phyloP scores from a whole-genome alignment of 495 filamentous ascomycete genomes.

The Penicillium verhagenii region DNA sequence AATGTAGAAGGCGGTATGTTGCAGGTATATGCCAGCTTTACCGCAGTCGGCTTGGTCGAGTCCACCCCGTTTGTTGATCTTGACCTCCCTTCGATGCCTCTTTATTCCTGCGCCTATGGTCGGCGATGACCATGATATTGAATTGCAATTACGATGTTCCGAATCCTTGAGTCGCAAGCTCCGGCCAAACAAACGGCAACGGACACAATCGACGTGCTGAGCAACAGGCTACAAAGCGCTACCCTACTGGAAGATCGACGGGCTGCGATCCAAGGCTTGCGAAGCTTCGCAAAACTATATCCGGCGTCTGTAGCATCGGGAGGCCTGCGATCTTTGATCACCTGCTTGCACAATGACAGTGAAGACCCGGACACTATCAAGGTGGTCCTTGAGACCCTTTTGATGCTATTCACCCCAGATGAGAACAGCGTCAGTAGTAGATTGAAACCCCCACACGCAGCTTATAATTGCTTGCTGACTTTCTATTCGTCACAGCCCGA shows the following conservation, averaged over 20 bases:
- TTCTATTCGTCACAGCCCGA: constrained; percentile 67
- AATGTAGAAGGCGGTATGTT: constrained; percentile 3
- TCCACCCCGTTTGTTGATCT: constrained; percentile 4
- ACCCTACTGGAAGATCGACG: constrained; percentile 92
- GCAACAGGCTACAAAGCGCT: constrained; percentile 78
- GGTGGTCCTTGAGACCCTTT: constrained; percentile 86
- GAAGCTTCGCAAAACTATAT: constrained; percentile 94
- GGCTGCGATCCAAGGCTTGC: constrained; percentile 85
- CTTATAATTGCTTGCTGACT: constrained; percentile 25
- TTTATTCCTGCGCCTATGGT: constrained; percentile 26
- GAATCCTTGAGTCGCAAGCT: constrained; percentile 78
- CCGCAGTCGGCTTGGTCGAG: constrained; percentile 13
- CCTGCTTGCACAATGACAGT: constrained; percentile 77
- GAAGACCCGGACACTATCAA: constrained; percentile 98
- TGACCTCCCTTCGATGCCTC: constrained; percentile 29
- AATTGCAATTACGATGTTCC: constrained; percentile 65
- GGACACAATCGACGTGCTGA: constrained; percentile 87
- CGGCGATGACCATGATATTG: constrained; percentile 49
- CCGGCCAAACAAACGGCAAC: constrained; percentile 95
- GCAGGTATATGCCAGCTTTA: constrained; percentile 23
- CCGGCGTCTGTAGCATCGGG: constrained; percentile 96
- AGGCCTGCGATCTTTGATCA: constrained; percentile 80
- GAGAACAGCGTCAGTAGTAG: constrained; percentile 58
- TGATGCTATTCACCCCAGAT: constrained; percentile 85
- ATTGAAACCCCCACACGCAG: background rate